These are phyloP conservation scores for Tetraselmis striata DNA, from an alignment of 139 green algal species.

Conservation along the genomic window DNA sequence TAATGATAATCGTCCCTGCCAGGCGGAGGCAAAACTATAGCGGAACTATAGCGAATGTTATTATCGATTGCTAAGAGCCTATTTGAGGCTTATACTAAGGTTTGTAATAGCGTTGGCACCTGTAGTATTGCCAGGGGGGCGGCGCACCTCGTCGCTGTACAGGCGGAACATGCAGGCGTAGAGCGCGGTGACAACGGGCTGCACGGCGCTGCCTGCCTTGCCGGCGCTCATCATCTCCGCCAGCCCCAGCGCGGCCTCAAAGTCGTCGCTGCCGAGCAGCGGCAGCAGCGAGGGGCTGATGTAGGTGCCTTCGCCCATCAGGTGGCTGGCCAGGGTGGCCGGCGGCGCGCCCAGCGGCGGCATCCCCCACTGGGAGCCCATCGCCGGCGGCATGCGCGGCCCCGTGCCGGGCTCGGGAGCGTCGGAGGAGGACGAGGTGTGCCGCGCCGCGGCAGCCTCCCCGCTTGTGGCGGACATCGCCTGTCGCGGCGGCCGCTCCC, in stretches of 20 bases:
- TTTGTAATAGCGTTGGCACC: no score
- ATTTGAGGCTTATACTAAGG: no score
- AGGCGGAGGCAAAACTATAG: no score
- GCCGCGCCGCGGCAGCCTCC: background rate
- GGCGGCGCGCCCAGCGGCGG: background rate
- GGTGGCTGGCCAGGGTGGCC: background rate
- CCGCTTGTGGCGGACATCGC: background rate
- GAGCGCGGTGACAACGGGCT: constrained; percentile 8
- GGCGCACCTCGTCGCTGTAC: constrained; percentile 25
- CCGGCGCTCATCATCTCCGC: constrained; percentile 18
- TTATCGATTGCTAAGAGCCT: no score
- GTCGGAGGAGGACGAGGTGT: background rate
- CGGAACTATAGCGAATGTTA: no score
- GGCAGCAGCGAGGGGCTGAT: constrained; percentile 2
- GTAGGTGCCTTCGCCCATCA: background rate
- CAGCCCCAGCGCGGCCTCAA: constrained; percentile 22
- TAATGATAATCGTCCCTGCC: no score
- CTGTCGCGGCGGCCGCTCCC: constrained; percentile 7
- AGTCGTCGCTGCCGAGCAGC: constrained; percentile 26
- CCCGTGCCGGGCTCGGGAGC: no score
- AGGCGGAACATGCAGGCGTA: constrained; percentile 33
- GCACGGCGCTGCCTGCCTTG: background rate
- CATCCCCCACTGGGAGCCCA: background rate
- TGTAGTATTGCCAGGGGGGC: no score
- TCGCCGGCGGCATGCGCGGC: no score